Conservation (phyloP, 1,139 yeast genomes). For the Sugiyamaella xylanicola region DNA sequence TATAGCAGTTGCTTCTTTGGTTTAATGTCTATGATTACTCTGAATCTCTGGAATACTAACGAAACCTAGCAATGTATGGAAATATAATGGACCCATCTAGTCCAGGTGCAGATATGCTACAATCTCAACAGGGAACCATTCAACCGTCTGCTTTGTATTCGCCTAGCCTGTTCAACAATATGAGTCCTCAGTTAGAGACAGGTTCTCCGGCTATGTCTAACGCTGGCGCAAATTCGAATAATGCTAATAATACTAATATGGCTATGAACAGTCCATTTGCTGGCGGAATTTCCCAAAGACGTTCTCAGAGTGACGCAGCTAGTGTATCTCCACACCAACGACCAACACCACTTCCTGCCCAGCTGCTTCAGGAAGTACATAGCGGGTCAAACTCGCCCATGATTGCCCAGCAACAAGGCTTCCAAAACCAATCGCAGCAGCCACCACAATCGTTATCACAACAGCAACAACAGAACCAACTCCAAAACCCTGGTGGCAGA, state of each 20-base stretch:
- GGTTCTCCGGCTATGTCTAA: conserved; percentile 21
- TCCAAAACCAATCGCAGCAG: conserved; percentile 22
- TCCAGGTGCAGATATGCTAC: conserved; percentile 13
- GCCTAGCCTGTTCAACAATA: conserved; percentile 28
- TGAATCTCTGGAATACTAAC: too few relatives aligned
- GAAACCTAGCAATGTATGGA: conserved; percentile 6
- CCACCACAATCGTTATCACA: conserved; percentile 22
- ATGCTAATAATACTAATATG: conserved; percentile 12
- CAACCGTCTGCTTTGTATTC: conserved; percentile 32
- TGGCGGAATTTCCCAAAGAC: conserved; percentile 22
- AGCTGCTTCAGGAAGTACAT: conserved; percentile 34
- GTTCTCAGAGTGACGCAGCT: conserved; percentile 24
- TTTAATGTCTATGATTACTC: too few relatives aligned
- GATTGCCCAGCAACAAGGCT: conserved; percentile 20
- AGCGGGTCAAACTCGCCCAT: conserved; percentile 30
- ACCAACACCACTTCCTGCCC: conserved; percentile 34
- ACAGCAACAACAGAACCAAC: conserved; percentile 24
- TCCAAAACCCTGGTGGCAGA: conserved; percentile 12
- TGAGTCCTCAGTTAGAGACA: conserved; percentile 27
- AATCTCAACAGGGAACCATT: conserved; percentile 22
- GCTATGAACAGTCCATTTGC: conserved; percentile 21
- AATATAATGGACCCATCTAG: conserved; percentile 18
- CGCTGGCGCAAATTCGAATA: conserved; percentile 14
- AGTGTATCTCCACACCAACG: conserved; percentile 30
- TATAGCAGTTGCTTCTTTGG: too few relatives aligned